Conservation (phyloP, 2,329 filamentous ascomycete species). For the Colletotrichum caudatum region DNA sequence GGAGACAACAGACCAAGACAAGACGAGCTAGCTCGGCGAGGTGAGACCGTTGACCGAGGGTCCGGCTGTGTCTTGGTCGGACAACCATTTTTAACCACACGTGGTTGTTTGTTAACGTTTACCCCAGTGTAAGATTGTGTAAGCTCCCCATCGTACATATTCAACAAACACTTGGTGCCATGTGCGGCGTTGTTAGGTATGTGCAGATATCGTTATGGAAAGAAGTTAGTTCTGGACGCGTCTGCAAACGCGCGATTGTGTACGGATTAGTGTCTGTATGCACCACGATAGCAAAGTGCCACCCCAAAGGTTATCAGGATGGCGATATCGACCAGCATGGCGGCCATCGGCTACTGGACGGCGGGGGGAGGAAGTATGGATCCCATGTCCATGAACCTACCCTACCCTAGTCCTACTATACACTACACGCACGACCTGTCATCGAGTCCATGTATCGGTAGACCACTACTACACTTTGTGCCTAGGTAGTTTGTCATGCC, state of each 20-base stretch:
- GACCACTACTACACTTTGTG: too few species aligned
- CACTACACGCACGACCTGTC: too few species aligned
- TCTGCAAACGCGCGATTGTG: background rate
- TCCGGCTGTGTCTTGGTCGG: slow-evolving; percentile 5
- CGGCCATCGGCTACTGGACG: slow-evolving; percentile 32
- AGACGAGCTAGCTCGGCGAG: slow-evolving; percentile 5
- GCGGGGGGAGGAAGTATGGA: slow-evolving; percentile 5
- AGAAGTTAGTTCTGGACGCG: background rate
- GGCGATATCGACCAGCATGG: slow-evolving; percentile 45
- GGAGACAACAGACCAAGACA: slow-evolving; percentile 20
- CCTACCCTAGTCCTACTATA: background rate
- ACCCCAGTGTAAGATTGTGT: too few species aligned
- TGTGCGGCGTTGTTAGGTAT: too few species aligned
- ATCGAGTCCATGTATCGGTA: too few species aligned
- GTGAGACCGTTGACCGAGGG: background rate
- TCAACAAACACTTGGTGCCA: too few species aligned
- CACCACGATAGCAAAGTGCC: slow-evolving; percentile 5
- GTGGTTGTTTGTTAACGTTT: background rate
- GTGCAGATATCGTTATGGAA: too few species aligned
- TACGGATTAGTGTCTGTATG: too few species aligned
- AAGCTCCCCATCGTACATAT: too few species aligned
- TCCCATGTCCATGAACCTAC: slow-evolving; percentile 9
- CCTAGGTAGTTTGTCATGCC: too few species aligned
- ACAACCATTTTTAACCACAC: background rate
- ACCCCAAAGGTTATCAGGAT: slow-evolving; percentile 41